Percentiles rank a stretch among this genome's conserved stretches.
Conservation (phyloP, 2,329 filamentous ascomycete genomes). For the Ophiostoma fasciatum region DNA sequence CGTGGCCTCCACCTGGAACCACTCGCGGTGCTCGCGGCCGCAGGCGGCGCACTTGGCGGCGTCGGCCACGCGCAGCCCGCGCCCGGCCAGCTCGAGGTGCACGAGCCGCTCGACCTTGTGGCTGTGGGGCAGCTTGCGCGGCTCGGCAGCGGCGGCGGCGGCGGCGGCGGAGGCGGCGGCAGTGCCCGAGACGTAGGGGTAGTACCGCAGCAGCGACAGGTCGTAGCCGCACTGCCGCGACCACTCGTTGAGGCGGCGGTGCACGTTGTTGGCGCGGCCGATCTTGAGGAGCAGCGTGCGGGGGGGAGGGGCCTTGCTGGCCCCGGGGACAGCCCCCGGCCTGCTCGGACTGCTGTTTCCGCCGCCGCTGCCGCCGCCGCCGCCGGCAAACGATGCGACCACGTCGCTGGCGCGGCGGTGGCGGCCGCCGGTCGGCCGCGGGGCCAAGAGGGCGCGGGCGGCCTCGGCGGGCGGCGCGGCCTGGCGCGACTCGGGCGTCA, state of each 20-base stretch:
- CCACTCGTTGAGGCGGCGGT: constrained; percentile 86
- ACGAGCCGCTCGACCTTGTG: constrained; percentile 82
- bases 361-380: constrained; percentile 11
- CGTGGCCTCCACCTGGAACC: constrained; percentile 79
- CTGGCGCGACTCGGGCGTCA: constrained; percentile 52
- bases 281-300: constrained; percentile 41
- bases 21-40: constrained; percentile 77
- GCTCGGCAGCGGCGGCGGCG: constrained; percentile 15
- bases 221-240: constrained; percentile 82
- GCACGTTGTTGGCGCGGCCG: constrained; percentile 63
- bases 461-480: constrained; percentile 41
- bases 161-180: not conserved
- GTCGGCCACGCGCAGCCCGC: constrained; percentile 39
- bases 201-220: constrained; percentile 77
- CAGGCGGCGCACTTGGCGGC: constrained; percentile 55
- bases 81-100: constrained; percentile 67
- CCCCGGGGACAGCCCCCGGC: too few species aligned
- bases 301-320: too few species aligned
- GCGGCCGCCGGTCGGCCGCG: constrained; percentile 24
- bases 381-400: constrained; percentile 32
- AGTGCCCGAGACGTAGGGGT: constrained; percentile 56
- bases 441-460: constrained; percentile 42
- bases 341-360: constrained; percentile 15
- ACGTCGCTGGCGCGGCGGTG: constrained; percentile 39
- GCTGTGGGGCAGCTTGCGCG: constrained; percentile 66